Evolutionary conservation across 495 filamentous ascomycete genomes (phyloP), one percentile per base, ranked within the genome.

Genomic region (Hypoxylon subgilvum): DNA sequence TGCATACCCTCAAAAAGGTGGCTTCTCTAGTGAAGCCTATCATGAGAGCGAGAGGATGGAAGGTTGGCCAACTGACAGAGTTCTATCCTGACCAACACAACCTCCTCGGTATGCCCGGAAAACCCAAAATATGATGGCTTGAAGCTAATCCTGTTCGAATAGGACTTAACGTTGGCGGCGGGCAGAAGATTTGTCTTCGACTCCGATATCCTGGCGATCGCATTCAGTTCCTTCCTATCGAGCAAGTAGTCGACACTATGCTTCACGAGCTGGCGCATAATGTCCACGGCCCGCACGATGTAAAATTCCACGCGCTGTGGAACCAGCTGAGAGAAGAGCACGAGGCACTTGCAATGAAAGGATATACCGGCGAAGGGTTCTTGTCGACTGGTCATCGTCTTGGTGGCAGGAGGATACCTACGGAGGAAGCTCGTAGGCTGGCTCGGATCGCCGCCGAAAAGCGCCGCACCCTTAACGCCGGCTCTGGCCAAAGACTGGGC

Each of bases 231-330:
- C 72, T 96, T 6, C 87, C 90, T 6, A 62, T 92, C 19, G 91
- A 96, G 46, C 74, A 89, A 57, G 82, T 96, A 1, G 78, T 88
- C 10, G 91, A 95, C 71, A 97, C 93, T 1, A 93, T 97, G 89
- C 83, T 98, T 23, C 94, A 98, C 69, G 94, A 97, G 82, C 83
- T 98, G 1, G 86, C 84, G n/a, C 94, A 98, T 68, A 96, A 88
- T 57, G 81, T 89, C 2, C 83, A 86, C 66, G 90, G 90, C 0
- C 89, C 90, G 0, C 94, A 98, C 66, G 84, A 97, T 52, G 82
- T 77, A 30, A 79, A 88, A 10, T 97, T 97, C 67, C 84, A 96
- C 57, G 84, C 84, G 3, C 75, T 96, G 14, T 96, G 92, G 88
- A 87, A 96, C 52, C 85, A 95, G 57, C 83, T 97, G 6, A 85